Conservation (phyloP, 129 eudicot genomes). For the Helichrysum umbraculigerum region DNA sequence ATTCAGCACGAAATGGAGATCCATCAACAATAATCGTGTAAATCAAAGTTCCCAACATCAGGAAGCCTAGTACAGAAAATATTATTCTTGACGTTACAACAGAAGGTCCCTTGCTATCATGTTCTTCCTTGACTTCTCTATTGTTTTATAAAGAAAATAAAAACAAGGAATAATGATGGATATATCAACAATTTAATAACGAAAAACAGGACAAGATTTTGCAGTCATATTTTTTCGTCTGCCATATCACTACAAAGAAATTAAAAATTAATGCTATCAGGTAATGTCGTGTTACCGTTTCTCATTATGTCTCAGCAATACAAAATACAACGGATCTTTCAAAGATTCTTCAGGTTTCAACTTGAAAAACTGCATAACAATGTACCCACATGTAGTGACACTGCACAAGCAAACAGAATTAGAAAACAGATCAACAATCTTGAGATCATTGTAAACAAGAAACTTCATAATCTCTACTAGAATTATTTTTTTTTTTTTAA, state of each 20-base stretch:
- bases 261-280: no score
- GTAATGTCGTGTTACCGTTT: conserved; percentile 50
- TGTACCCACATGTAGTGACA: conserved; percentile 74
- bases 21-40: conserved; percentile 56
- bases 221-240: no score
- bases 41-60: conserved; percentile 60
- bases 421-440: no score
- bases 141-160: background rate
- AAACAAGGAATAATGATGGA: no score
- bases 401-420: conserved; percentile 33
- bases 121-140: conserved; percentile 40
- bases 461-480: no score
- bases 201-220: no score
- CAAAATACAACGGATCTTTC: conserved; percentile 69
- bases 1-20: conserved; percentile 54
- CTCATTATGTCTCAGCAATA: conserved; percentile 44
- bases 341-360: conserved; percentile 72
- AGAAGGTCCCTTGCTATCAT: conserved; percentile 34
- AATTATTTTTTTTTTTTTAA: no score
- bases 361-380: conserved; percentile 64
- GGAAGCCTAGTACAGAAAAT: conserved; percentile 54
- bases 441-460: no score
- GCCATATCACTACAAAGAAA: no score
- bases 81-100: conserved; percentile 50
- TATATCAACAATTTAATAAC: background rate